Evolutionary conservation across 306 rosid genomes (phyloP).

Genomic region (Alnus glutinosa): DNA sequence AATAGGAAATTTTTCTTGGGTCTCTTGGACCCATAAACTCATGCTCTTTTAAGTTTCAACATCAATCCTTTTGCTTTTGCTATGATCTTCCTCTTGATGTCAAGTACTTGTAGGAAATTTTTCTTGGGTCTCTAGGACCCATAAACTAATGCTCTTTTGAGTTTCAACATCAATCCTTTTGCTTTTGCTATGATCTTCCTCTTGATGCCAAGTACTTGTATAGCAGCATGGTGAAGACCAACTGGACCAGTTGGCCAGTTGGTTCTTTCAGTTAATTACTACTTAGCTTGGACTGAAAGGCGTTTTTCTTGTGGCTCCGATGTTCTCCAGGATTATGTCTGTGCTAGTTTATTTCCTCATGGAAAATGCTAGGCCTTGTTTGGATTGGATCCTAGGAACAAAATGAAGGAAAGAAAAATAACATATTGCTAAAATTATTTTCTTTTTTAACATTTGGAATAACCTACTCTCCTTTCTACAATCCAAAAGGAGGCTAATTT

Average conservation of each 20-base stretch:
- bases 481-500: not conserved
- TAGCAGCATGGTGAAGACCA: not conserved
- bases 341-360: not conserved
- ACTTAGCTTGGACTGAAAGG: not conserved
- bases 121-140: not conserved
- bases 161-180: not conserved
- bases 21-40: not conserved
- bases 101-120: not conserved
- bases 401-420: not conserved
- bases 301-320: not conserved
- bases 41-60: not conserved
- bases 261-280: not conserved
- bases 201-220: not conserved
- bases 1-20: not conserved
- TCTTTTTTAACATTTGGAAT: not conserved
- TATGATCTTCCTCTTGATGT: not conserved
- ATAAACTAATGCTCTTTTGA: not conserved
- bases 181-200: not conserved
- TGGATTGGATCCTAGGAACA: not conserved
- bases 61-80: not conserved
- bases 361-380: not conserved
- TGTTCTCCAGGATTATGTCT: not conserved
- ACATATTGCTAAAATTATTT: not conserved
- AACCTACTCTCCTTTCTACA: not conserved
- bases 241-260: not conserved